Base-by-base conservation (phyloP, 2,329 filamentous ascomycete genomes). In the Aspergillus melleus region DNA sequence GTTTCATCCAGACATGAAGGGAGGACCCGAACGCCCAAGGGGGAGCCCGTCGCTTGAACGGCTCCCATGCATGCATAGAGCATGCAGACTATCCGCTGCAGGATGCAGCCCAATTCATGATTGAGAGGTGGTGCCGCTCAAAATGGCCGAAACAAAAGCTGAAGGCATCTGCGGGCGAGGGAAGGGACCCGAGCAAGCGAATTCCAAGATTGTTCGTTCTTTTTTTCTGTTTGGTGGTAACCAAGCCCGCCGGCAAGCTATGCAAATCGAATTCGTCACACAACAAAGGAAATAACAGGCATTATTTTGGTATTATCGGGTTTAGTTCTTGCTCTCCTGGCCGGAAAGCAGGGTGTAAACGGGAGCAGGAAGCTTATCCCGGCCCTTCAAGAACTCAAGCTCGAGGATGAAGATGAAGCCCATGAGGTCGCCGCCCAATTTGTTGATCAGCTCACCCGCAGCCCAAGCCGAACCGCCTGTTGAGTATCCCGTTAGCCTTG, bases 351-450 rank as follows among this genome's bases (percentile, higher is more conserved):
- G 86, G 49, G 94, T 96, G 75, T 90, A 86, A 55, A 93, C 89
- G 11, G 92, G 92, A 58, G 88, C 89, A 68, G 89, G 87, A 68
- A 99, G 89, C 84, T 96, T 95, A 64, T 92, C 89, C 69, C 92
- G 88, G 68, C 95, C 95, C 75, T 96, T 91, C 68, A 99, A 87
- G 79, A 95, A 94, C 70, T 92, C 89, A 65, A 99, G 89, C 79
- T 98, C 94, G 75, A 98, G 90, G 71, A 99, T 91, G 83, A 99
- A 99, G 64, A 97, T 81, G 79, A 91, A 98, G 69, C 92, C 94
- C 60, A 96, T 79, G 51, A 98, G 83, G n/a, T 86, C 83, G 66
- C 93, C 95, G 67, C 92, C 92, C 66, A 96, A 86, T 78, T 96
- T 88, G 76, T 88, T 84, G 69, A 98, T 91, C 61, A 99, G 89